Percentiles rank a stretch among this genome's conserved stretches.
phyloP scores from a whole-genome alignment of 73 alveolate genomes.

The Stentor coeruleus region DNA sequence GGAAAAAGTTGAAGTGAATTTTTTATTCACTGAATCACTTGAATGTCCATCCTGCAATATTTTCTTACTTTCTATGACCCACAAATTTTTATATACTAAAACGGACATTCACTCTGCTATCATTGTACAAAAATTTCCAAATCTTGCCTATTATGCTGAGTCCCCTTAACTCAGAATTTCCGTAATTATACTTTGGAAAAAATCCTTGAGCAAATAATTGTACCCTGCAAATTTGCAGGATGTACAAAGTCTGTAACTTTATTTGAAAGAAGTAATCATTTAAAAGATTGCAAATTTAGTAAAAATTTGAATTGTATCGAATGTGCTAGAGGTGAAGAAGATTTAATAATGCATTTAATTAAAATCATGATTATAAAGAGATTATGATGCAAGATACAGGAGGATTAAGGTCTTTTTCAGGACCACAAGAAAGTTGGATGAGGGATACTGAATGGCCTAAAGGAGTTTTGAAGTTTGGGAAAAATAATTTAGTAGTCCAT shows the following conservation, averaged over 20 bases:
- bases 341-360: neutral
- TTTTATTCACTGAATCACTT: neutral
- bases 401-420: neutral
- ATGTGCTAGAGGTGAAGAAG: neutral
- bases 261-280: neutral
- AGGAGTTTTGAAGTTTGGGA: neutral
- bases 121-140: neutral
- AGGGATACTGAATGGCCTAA: constrained; percentile 6
- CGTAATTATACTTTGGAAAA: neutral
- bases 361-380: neutral
- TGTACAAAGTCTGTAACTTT: neutral
- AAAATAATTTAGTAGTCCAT: neutral
- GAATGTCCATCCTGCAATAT: neutral
- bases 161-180: neutral
- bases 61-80: neutral
- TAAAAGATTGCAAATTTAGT: neutral
- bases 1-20: neutral
- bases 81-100: neutral
- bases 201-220: neutral
- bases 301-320: neutral
- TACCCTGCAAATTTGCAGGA: neutral
- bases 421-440: neutral
- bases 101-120: neutral
- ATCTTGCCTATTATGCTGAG: neutral
- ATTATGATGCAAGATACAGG: neutral